These are phyloP conservation scores for Paragyromitra xinjiangensis DNA, from an alignment of 495 filamentous ascomycete genomes.

Conservation along the genomic window DNA sequence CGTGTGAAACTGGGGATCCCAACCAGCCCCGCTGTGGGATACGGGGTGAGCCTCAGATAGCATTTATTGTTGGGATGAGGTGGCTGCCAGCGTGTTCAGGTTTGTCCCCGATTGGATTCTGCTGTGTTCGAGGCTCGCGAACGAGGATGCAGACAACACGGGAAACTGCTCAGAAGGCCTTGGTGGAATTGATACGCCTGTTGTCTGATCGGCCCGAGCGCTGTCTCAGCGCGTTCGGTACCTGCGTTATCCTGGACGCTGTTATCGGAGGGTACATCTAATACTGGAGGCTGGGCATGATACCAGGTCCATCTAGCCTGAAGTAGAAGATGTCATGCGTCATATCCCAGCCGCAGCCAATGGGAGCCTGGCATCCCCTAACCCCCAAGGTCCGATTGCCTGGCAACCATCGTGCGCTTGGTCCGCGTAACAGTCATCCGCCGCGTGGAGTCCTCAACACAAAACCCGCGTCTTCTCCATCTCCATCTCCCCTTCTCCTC, in stretches of 20 bases:
- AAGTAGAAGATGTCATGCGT: constrained; percentile 30
- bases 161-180: constrained; percentile 22
- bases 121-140: not conserved
- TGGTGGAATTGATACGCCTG: not conserved
- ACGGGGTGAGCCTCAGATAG: constrained; percentile 2
- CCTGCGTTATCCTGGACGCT: constrained; percentile 41
- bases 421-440: constrained; percentile 41
- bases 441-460: constrained; percentile 29
- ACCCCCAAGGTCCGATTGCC: constrained; percentile 15
- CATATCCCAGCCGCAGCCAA: constrained; percentile 38
- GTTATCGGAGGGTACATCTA: constrained; percentile 32
- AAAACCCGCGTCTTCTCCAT: constrained; percentile 44
- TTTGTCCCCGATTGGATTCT: not conserved
- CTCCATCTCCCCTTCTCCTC: constrained; percentile 46
- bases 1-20: constrained; percentile 16
- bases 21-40: not conserved
- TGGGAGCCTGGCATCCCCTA: constrained; percentile 7
- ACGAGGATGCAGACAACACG: not conserved
- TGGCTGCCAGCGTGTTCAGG: constrained; percentile 24
- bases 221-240: constrained; percentile 31
- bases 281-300: constrained; percentile 33
- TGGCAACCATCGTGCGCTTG: constrained; percentile 21
- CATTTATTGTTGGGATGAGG: constrained; percentile 2
- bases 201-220: constrained; percentile 44
- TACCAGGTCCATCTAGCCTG: constrained; percentile 2